Base-by-base conservation (phyloP, 2,329 filamentous ascomycete species). In the Amylocarpus encephaloides region DNA sequence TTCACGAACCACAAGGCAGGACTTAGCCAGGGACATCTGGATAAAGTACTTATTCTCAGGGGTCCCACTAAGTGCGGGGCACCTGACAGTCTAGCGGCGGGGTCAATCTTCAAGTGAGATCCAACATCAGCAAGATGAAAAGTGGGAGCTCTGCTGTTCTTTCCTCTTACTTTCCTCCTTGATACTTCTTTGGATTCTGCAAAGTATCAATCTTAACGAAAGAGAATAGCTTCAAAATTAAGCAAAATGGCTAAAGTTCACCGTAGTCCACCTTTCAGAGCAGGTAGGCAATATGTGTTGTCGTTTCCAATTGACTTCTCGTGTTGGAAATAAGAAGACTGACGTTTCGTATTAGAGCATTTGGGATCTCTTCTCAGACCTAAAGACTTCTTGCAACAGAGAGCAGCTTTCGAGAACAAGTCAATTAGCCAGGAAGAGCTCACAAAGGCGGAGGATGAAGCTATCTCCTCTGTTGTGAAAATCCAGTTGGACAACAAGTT, bases 321-420 rank as follows among this genome's bases (percentile, higher is more conserved):
- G 22, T 26, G 7, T 26, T 26, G 22, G 22, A 7, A 26, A 26
- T 26, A 7, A 26, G 22, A 26, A 26, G 22, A 7, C 22, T 26
- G 22, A 26, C 7, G 7, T 41, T 84, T 83, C 70, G 72, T 80
- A 58, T 81, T 80, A 47, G 81, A 84, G 69, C 81, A 84, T 61
- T 69, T 82, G 45, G 81, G 81, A 46, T 83, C 79, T n/a, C 69
- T 85, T 34, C 73, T 83, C 30, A 77, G 81, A 42, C 79, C 81
- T 2, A 66, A 78, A 48, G 70, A 75, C 50, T 72, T 85, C 35
- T 71, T 83, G 36, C 68, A 77, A 41, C 75, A 74, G 51, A 77
- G 80, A 59, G 70, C 73, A 47, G 72, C 75, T 55, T 72, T 75
- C 42, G 76, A 80, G 58, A 74, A 75, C 48, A 76, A 76, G 26